These are phyloP conservation scores for Botrytis fabae DNA, from an alignment of 2,329 filamentous ascomycete genomes.

Conservation along the genomic window DNA sequence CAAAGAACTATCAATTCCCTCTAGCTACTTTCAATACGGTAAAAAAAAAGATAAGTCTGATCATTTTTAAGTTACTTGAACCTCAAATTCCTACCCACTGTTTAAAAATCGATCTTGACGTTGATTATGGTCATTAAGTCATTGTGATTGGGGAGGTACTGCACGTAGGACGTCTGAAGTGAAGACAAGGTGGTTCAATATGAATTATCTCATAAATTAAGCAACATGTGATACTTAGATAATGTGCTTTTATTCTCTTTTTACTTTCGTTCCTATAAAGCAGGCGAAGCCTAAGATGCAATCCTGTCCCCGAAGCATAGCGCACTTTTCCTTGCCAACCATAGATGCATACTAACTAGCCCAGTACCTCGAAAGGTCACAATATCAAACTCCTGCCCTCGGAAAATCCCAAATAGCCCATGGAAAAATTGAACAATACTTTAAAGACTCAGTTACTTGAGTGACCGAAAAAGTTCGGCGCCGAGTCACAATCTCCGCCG, in stretches of 20 bases:
- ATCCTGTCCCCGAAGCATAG: neutral
- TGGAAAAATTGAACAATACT: no score
- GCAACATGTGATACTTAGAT: accelerated
- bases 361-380: no score
- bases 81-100: neutral
- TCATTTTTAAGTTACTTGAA: neutral
- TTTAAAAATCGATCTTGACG: neutral
- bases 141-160: neutral
- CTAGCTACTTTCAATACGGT: neutral
- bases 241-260: neutral
- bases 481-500: accelerated
- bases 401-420: no score
- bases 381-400: no score
- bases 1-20: neutral
- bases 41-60: neutral
- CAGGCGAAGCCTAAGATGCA: accelerated
- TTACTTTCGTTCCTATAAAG: neutral
- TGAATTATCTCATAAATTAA: neutral
- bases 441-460: no score
- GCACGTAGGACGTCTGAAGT: neutral
- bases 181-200: neutral
- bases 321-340: neutral
- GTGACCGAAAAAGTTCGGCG: no score
- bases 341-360: neutral
- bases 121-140: neutral